Base-by-base conservation (phyloP, 1,284 basidiomycete genomes). In the Melampsora abietis-canadensis region DNA sequence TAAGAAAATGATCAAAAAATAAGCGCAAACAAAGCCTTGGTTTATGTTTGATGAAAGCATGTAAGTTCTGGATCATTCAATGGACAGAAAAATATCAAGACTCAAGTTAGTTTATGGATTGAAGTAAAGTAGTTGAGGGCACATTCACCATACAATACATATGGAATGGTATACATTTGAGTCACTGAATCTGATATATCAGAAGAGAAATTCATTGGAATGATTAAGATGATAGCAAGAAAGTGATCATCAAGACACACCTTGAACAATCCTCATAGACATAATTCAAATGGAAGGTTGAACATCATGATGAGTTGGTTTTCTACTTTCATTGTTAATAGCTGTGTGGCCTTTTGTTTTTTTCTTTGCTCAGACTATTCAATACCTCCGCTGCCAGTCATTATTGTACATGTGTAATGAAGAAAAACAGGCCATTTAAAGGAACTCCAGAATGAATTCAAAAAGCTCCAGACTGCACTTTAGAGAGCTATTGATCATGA, bases 161-260 rank as follows among this genome's bases (percentile, higher is more conserved):
- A 54, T 8, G 21, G 51, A 27, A 54, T 19, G 4, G 51, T 54
- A 27, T 54, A 7, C 19, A 54, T 27, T n/a, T 19, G 51, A 21
- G 51, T 54, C 4, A 54, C 51, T n/a, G 51, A 54, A 54, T 54
- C 51, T 54, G 51, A n/a, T n/a, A 27, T n/a, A 34, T 34, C 34
- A 34, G 51, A 27, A 54, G 1, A 27, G 51, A 54, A 54, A 14
- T 21, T 7, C 37, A 40, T 40, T 10, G 21, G 51, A 10, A n/a
- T n/a, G 8, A 7, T 54, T 2, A 6, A 40, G 21, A 54, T 54
- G 8, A 54, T 7, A n/a, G 17, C 1, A 54, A n/a, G 6, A 27
- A 14, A 5, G 4, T 1, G 14, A 27, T 15, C 2, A 8, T 7
- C 4, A 54, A 54, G 21, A 54, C 4, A n/a, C 2, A 54, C 51